Evolutionary conservation across 2,329 filamentous ascomycete genomes (phyloP).

Genomic region (Diatrype stigma): DNA sequence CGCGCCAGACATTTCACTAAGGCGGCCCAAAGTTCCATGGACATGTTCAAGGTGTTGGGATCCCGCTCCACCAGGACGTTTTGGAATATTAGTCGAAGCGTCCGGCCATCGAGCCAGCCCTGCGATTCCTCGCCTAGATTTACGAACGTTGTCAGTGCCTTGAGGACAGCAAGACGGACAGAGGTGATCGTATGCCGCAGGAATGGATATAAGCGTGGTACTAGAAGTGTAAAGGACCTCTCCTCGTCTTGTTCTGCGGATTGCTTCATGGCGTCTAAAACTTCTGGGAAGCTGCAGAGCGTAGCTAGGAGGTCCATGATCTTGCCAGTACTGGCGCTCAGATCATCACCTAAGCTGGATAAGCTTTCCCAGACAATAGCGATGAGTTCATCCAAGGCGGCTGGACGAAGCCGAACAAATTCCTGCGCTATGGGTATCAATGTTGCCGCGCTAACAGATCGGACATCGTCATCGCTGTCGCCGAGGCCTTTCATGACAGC

Average conservation of each 20-base stretch:
- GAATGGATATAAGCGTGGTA: constrained; percentile 93
- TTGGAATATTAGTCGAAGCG: constrained; percentile 85
- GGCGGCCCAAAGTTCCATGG: constrained; percentile 81
- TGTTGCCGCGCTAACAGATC: constrained; percentile 95
- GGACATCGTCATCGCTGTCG: constrained; percentile 90
- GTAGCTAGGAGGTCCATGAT: constrained; percentile 98
- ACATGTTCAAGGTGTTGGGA: constrained; percentile 73
- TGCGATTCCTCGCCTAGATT: constrained; percentile 78
- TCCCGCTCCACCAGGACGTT: constrained; percentile 93
- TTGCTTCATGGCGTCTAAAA: constrained; percentile 87
- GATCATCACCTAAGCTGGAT: constrained; percentile 91
- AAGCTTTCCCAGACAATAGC: constrained; percentile 97
- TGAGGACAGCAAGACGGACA: constrained; percentile 86
- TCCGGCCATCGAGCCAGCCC: constrained; percentile 88
- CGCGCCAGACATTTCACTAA: constrained; percentile 66
- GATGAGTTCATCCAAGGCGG: constrained; percentile 75
- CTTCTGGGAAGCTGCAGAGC: constrained; percentile 89
- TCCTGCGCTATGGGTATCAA: constrained; percentile 94
- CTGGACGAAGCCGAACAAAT: constrained; percentile 80
- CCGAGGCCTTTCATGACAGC: constrained; percentile 94
- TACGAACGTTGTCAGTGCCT: constrained; percentile 89
- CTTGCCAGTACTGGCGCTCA: constrained; percentile 94
- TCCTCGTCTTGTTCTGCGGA: constrained; percentile 80
- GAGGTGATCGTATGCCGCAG: constrained; percentile 95
- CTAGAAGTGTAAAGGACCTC: constrained; percentile 86